phyloP scores from a whole-genome alignment of 2,329 filamentous ascomycete genomes.

The Hypoxylon sp. region DNA sequence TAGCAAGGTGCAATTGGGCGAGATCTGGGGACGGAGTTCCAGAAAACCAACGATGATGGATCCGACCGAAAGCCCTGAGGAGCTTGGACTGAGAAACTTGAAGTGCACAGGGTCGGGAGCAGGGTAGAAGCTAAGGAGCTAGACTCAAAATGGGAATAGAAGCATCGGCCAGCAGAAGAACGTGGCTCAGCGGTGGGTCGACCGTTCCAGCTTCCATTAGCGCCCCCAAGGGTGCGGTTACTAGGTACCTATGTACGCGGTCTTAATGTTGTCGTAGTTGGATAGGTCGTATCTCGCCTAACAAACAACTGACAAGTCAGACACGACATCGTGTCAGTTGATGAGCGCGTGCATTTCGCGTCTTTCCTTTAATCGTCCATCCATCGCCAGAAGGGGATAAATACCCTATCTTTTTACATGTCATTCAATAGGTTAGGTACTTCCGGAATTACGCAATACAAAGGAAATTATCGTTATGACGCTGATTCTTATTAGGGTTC shows the following conservation, averaged over 20 bases:
- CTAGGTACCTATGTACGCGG: too few relatives aligned
- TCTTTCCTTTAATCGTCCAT: slow-evolving; percentile 36
- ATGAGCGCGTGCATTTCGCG: slow-evolving; percentile 34
- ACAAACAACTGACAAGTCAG: not conserved
- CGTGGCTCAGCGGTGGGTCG: slow-evolving; percentile 32
- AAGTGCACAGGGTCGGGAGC: not conserved
- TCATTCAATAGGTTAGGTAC: slow-evolving; percentile 16
- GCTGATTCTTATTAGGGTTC: slow-evolving; percentile 11
- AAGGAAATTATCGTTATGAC: slow-evolving; percentile 27
- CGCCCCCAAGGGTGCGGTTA: not conserved
- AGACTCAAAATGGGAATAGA: slow-evolving; percentile 24
- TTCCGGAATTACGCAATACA: slow-evolving; percentile 26
- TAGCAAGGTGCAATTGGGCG: slow-evolving; percentile 39
- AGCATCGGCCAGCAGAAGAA: slow-evolving; percentile 27
- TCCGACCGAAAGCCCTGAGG: slow-evolving; percentile 32
- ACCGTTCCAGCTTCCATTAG: slow-evolving; percentile 9
- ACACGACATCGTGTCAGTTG: slow-evolving; percentile 7
- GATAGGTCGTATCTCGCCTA: not conserved
- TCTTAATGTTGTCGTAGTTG: not conserved
- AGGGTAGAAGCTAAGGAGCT: not conserved
- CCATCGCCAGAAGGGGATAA: slow-evolving; percentile 21
- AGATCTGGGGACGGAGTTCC: slow-evolving; percentile 36
- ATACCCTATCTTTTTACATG: slow-evolving; percentile 6
- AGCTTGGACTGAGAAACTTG: not conserved
- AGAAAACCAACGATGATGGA: slow-evolving; percentile 25